Percentiles rank a stretch among this genome's conserved stretches.
These are phyloP conservation scores for Penicillium janthinellum DNA, from an alignment of 2,329 filamentous ascomycete species.

Conservation along the genomic window DNA sequence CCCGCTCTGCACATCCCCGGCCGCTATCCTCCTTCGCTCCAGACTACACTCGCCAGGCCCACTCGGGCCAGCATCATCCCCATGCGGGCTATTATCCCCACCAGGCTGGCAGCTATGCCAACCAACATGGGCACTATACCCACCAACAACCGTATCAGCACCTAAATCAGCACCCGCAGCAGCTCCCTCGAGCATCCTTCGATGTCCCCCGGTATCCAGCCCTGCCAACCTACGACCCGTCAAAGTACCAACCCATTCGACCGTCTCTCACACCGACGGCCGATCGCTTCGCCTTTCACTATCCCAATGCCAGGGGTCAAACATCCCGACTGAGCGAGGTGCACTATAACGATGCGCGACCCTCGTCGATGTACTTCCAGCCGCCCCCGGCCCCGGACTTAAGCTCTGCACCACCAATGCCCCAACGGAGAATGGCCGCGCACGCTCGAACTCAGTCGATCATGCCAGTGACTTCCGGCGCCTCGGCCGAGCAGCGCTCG, in stretches of 20 bases:
- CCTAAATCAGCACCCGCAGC: conserved; percentile 2
- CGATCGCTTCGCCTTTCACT: conserved; percentile 8
- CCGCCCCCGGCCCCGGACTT: conserved; percentile 3
- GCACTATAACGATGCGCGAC: conserved; percentile 22
- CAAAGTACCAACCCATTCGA: conserved; percentile 31
- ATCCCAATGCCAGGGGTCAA: conserved; percentile 14
- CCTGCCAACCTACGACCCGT: conserved; percentile 39
- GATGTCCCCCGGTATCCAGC: conserved; percentile 32
- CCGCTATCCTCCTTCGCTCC: conserved; percentile 30
- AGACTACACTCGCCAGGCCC: conserved; percentile 22
- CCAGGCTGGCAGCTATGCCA: neutral
- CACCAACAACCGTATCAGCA: neutral
- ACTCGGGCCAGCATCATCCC: conserved; percentile 3
- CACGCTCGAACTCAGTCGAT: conserved; percentile 12
- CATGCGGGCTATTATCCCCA: conserved; percentile 1
- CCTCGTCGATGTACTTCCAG: conserved; percentile 18
- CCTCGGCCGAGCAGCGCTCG: conserved; percentile 4
- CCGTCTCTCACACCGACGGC: conserved; percentile 16
- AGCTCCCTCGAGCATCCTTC: conserved; percentile 19
- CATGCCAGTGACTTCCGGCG: conserved; percentile 14
- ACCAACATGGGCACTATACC: neutral
- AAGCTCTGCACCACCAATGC: neutral
- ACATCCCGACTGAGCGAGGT: conserved; percentile 25
- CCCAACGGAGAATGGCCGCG: neutral
- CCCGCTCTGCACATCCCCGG: conserved; percentile 25